These are phyloP conservation scores for Gonapodya sp. DNA, from an alignment of 192 early-diverging fungal species.

Conservation along the genomic window DNA sequence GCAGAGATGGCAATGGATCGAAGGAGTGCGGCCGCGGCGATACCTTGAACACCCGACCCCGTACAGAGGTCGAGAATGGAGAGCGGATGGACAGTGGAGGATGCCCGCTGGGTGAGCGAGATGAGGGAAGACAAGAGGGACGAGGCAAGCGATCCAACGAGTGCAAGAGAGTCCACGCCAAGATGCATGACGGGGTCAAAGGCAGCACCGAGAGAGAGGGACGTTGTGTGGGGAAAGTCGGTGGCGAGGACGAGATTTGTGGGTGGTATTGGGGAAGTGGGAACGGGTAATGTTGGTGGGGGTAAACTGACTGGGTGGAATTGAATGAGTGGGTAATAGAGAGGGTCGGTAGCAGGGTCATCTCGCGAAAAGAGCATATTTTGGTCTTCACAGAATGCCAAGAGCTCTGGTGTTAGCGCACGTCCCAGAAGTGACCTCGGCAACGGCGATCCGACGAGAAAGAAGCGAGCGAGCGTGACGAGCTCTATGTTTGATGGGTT, in stretches of 20 bases:
- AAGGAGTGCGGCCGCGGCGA: not conserved
- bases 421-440: not conserved
- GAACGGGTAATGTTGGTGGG: not conserved
- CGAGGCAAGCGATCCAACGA: not conserved
- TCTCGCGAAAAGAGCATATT: not conserved
- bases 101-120: not conserved
- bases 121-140: not conserved
- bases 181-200: constrained; percentile 10
- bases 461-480: not conserved
- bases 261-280: no score
- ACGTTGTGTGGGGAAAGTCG: not conserved
- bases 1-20: not conserved
- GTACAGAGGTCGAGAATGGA: not conserved
- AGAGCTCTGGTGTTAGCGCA: not conserved
- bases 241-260: not conserved
- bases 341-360: not conserved
- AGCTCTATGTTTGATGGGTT: not conserved
- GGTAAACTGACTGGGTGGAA: not conserved
- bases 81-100: not conserved
- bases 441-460: not conserved
- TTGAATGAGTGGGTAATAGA: not conserved
- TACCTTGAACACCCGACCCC: constrained; percentile 5
- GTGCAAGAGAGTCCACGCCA: not conserved
- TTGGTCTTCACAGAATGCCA: not conserved
- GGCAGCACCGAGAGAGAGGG: not conserved